Evolutionary conservation across 805 yeast species (phyloP).

Genomic region (Wickerhamomyces bovis): DNA sequence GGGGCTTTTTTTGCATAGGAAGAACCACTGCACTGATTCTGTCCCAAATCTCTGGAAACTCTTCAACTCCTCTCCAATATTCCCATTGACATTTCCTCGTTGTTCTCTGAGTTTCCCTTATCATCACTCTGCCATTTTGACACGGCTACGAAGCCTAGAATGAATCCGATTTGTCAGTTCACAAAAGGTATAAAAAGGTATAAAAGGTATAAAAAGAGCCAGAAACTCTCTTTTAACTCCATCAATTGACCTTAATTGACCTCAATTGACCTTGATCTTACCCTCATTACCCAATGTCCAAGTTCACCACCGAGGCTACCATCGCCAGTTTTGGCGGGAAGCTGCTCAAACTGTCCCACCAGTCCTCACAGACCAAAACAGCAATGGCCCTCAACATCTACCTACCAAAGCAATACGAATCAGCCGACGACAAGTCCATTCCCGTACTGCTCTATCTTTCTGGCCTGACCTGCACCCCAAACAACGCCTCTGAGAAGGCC

Average conservation of each 20-base stretch:
- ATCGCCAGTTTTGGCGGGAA: conserved; percentile 62
- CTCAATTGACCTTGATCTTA: not conserved
- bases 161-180: not conserved
- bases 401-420: conserved; percentile 52
- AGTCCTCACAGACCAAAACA: conserved; percentile 58
- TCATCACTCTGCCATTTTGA: not conserved
- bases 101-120: too few relatives aligned
- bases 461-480: conserved; percentile 90
- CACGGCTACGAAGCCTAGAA: not conserved
- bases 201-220: too few relatives aligned
- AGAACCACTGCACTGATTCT: too few relatives aligned
- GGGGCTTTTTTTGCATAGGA: too few relatives aligned
- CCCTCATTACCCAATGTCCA: conserved; percentile 6
- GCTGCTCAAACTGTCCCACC: conserved; percentile 69
- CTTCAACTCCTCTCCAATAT: too few relatives aligned
- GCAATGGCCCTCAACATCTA: conserved; percentile 81
- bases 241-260: not conserved
- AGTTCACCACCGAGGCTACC: conserved; percentile 21
- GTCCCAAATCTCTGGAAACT: too few relatives aligned
- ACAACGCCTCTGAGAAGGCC: conserved; percentile 92
- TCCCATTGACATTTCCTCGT: too few relatives aligned
- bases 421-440: conserved; percentile 29
- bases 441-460: conserved; percentile 80
- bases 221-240: not conserved
- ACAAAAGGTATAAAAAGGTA: not conserved